phyloP scores from a whole-genome alignment of 2,329 filamentous ascomycete species.

The Hymenotorrendiella dingleyae region DNA sequence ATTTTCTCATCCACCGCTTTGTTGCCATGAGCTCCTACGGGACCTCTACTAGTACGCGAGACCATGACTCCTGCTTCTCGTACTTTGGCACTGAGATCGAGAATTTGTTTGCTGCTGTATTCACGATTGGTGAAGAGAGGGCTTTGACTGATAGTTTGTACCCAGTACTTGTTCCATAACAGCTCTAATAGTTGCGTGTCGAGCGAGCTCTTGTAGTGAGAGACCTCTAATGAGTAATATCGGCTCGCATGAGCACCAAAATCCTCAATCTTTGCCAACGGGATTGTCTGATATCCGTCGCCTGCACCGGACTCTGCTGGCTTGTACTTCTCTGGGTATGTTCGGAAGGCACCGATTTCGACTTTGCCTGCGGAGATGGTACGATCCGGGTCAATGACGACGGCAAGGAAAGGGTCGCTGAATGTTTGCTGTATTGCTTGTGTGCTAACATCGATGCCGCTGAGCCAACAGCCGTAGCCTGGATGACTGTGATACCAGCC shows the following conservation, averaged over 20 bases:
- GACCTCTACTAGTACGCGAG: constrained; percentile 32
- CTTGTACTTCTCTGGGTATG: constrained; percentile 72
- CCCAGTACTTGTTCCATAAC: constrained; percentile 99
- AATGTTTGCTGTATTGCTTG: constrained; percentile 80
- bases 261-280: constrained; percentile 88
- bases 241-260: constrained; percentile 87
- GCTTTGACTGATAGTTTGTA: constrained; percentile 86
- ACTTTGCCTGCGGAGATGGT: constrained; percentile 90
- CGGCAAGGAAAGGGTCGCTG: constrained; percentile 86
- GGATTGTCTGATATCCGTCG: constrained; percentile 70
- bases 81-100: constrained; percentile 80
- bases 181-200: constrained; percentile 81
- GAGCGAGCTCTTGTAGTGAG: constrained; percentile 89
- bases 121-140: constrained; percentile 89
- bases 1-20: constrained; percentile 42
- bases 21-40: constrained; percentile 10
- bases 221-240: constrained; percentile 88
- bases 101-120: constrained; percentile 86
- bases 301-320: constrained; percentile 40
- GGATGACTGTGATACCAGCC: constrained; percentile 99
- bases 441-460: constrained; percentile 89
- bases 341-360: constrained; percentile 94
- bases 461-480: constrained; percentile 96
- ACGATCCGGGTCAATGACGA: constrained; percentile 93
- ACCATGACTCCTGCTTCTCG: constrained; percentile 50